Base-by-base conservation (phyloP, 352 stramenopile genomes). In the Pythium grandisporangium region DNA sequence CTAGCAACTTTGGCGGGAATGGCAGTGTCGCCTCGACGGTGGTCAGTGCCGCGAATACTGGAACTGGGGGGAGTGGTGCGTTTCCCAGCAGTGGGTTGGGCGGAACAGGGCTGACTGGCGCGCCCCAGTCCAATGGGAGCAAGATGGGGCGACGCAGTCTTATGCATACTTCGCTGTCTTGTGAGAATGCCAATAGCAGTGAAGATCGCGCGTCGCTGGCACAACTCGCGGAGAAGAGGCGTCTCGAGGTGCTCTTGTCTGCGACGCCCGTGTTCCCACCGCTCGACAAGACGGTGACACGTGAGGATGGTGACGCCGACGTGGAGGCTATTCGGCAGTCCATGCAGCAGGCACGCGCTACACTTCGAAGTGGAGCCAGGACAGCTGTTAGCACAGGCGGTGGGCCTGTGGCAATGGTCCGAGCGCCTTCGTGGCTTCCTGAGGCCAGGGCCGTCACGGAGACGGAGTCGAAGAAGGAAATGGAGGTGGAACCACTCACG, bases 151-250 rank as follows among this genome's bases (percentile, higher is more conserved):
- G n/a, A n/a, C n/a, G n/a, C n/a, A n/a, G n/a, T n/a, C n/a, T n/a
- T n/a, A 41, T 34, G 51, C 58, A 8, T 48, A 53, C 4, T 45
- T 55, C 14, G 43, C 25, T 16, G 53, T 33, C 17, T 42, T 24
- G 37, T 5, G 43, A 48, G 8, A 24, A 20, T 14, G 14, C 26
- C 6, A 22, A 30, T 12, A 14, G 14, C 2, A 30, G 19, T 14
- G 29, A 38, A 5, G 29, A 48, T 2, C 57, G 54, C 0, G 65
- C 63, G 24, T 45, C 56, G 2, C 48, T 53, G 4, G 55, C 70
- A 19, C 53, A 59, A 21, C 53, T 59, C 30, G 56, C 71, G 16
- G 68, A 84, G 55, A 78, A 80, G 53, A 75, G 75, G 45, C 50
- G 62, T 5, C 58, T 84, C 5, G 69, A 79, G 30, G 49, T 49